Percentiles rank a stretch among this genome's conserved stretches.
Conservation (phyloP, 441 rosid species). For the Pelargonium myrrhifolium region DNA sequence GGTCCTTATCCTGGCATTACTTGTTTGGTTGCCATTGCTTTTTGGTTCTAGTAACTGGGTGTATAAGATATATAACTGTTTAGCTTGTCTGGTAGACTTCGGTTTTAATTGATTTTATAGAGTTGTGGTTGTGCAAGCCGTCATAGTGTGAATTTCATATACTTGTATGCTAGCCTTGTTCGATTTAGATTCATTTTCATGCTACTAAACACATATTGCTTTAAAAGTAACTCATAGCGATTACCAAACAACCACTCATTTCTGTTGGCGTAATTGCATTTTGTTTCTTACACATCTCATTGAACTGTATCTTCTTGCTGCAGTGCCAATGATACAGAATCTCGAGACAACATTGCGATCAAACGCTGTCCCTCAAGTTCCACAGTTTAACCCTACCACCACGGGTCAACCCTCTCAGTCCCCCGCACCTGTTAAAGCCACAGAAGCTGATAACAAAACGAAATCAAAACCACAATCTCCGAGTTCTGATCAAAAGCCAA, state of each 20-base stretch:
- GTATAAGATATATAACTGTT: no score
- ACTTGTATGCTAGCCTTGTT: background rate
- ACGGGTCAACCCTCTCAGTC: conserved; percentile 23
- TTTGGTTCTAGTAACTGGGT: background rate
- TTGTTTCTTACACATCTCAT: no score
- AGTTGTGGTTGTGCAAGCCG: background rate
- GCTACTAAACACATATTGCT: no score
- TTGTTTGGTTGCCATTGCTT: background rate
- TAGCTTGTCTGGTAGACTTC: background rate
- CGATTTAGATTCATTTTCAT: background rate
- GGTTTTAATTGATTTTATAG: background rate
- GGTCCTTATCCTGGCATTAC: background rate
- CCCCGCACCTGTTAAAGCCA: conserved; percentile 3
- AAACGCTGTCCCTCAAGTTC: conserved; percentile 81
- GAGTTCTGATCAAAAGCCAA: conserved; percentile 18
- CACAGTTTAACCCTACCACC: conserved; percentile 56
- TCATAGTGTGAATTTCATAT: background rate
- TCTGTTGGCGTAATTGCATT: no score
- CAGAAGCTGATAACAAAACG: conserved; percentile 12
- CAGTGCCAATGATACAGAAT: conserved; percentile 95
- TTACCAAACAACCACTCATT: no score
- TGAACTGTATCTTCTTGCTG: conserved; percentile 8
- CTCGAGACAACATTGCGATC: conserved; percentile 65
- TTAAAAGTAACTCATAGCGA: no score
- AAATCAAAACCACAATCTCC: conserved; percentile 18